Evolutionary conservation across 2,329 filamentous ascomycete species (phyloP).

Genomic region (Emergomyces pasteurianus): DNA sequence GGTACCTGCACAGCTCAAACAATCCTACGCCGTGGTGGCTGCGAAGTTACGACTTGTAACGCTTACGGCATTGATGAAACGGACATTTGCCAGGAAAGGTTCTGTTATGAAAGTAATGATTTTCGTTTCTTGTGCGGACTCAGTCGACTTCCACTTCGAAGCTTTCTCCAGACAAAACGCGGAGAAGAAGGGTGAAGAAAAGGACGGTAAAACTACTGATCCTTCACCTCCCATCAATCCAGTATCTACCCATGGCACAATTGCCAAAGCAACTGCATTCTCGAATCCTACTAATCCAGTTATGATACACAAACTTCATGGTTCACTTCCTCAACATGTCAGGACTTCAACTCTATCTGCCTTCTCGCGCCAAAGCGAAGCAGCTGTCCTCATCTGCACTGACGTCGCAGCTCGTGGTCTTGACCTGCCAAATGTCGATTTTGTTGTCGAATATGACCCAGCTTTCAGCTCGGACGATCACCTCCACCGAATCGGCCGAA

Average conservation of each 20-base stretch:
- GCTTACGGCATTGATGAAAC: constrained; percentile 69
- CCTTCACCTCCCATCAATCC: background rate
- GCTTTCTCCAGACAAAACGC: constrained; percentile 47
- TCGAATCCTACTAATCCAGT: constrained; percentile 67
- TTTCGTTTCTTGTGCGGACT: constrained; percentile 94
- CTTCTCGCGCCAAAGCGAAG: constrained; percentile 61
- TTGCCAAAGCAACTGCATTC: constrained; percentile 53
- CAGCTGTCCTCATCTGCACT: constrained; percentile 79
- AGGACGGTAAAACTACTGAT: constrained; percentile 11
- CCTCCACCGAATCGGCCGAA: constrained; percentile 86
- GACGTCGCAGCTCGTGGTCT: constrained; percentile 93
- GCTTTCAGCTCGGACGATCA: constrained; percentile 90
- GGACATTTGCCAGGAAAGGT: constrained; percentile 75
- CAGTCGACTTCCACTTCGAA: constrained; percentile 92
- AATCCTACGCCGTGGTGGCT: constrained; percentile 76
- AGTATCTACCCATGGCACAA: constrained; percentile 26
- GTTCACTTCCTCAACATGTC: constrained; percentile 75
- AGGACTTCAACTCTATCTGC: constrained; percentile 75
- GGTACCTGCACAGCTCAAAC: constrained; percentile 86
- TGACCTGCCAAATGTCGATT: constrained; percentile 86
- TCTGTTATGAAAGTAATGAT: constrained; percentile 95
- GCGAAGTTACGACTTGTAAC: constrained; percentile 86
- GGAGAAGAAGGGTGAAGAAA: constrained; percentile 11
- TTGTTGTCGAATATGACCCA: constrained; percentile 92
- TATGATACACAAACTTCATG: constrained; percentile 77